Conservation (phyloP, 495 filamentous ascomycete species). For the Aspergillus panamensis region DNA sequence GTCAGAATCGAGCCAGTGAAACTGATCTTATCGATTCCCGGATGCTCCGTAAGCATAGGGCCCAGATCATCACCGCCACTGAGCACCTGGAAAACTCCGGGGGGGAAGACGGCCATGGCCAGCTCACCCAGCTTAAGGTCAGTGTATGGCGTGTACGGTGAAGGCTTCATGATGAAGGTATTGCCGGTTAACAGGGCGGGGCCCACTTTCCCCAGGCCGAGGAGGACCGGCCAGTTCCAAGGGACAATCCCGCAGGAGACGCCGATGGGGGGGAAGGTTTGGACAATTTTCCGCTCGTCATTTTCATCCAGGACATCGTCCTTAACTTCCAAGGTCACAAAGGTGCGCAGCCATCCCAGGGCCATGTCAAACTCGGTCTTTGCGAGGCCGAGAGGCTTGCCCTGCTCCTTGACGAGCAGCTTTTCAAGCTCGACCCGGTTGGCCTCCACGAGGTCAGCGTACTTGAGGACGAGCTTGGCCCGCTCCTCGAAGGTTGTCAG, state of each 20-base stretch:
- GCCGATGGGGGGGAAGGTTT: slow-evolving; percentile 39
- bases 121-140: slow-evolving; percentile 57
- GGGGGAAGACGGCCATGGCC: slow-evolving; percentile 56
- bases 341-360: background rate
- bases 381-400: background rate
- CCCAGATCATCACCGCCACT: slow-evolving; percentile 65
- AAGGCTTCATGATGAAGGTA: slow-evolving; percentile 71
- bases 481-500: background rate
- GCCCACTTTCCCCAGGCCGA: slow-evolving; percentile 34
- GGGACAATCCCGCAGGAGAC: slow-evolving; percentile 58
- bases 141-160: slow-evolving; percentile 81
- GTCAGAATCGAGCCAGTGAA: slow-evolving; percentile 67
- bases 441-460: background rate
- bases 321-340: slow-evolving; percentile 13
- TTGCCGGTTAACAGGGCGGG: slow-evolving; percentile 43
- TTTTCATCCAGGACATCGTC: slow-evolving; percentile 35
- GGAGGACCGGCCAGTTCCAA: slow-evolving; percentile 42
- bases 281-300: slow-evolving; percentile 31
- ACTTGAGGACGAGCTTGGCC: background rate
- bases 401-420: slow-evolving; percentile 9
- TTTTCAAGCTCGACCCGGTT: background rate
- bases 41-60: slow-evolving; percentile 54
- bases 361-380: slow-evolving; percentile 3
- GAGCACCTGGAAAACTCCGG: slow-evolving; percentile 63
- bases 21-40: slow-evolving; percentile 61